A percentile compares a stretch with the other conserved stretches of the same genome.
Conservation (phyloP, 2,329 filamentous ascomycete species). For the Ophioceras dolichostomum region DNA sequence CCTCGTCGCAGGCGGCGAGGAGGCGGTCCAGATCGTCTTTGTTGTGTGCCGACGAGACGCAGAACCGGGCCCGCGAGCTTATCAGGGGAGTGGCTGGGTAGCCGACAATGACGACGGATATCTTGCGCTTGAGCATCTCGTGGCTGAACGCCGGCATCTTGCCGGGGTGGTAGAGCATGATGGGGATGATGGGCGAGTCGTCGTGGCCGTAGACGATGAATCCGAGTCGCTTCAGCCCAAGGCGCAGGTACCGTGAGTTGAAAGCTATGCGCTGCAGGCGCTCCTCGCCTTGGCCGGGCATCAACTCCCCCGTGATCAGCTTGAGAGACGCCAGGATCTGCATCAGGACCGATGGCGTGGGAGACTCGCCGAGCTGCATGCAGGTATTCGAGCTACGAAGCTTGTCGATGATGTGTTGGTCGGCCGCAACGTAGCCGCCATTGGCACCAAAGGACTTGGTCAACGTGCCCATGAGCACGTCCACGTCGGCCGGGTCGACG, state of each 20-base stretch:
- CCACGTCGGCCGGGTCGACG: constrained; percentile 75
- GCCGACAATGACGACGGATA: constrained; percentile 92
- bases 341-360: constrained; percentile 74
- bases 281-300: constrained; percentile 88
- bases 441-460: constrained; percentile 99
- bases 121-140: constrained; percentile 96
- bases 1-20: constrained; percentile 79
- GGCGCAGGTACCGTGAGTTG: constrained; percentile 95
- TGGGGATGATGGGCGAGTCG: constrained; percentile 90
- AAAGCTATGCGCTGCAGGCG: constrained; percentile 91
- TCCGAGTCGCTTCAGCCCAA: constrained; percentile 91
- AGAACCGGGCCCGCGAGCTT: constrained; percentile 89
- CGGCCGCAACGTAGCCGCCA: constrained; percentile 84
- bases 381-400: constrained; percentile 76
- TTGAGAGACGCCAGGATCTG: constrained; percentile 81
- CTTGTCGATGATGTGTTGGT: constrained; percentile 87
- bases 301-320: constrained; percentile 79
- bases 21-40: constrained; percentile 95
- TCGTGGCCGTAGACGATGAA: constrained; percentile 97
- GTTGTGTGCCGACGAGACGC: constrained; percentile 89
- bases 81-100: constrained; percentile 95
- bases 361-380: constrained; percentile 77
- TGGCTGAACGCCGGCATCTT: constrained; percentile 98
- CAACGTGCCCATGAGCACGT: constrained; percentile 95
- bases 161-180: constrained; percentile 94